Conservation (phyloP, 108 stramenopile species). For the Discostella stelligeroides region DNA sequence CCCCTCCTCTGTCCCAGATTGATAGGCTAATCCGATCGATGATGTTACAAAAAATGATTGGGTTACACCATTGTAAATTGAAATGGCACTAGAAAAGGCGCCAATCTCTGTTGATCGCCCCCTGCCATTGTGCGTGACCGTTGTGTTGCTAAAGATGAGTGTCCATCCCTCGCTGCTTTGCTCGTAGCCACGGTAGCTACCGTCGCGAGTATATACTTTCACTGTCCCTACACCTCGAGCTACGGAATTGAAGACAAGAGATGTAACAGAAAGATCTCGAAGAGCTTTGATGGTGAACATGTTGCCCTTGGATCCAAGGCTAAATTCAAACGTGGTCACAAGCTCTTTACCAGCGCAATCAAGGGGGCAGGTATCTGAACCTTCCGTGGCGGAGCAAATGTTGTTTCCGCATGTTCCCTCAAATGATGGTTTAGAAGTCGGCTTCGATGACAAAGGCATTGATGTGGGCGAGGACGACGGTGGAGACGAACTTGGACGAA, state of each 20-base stretch:
- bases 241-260: slow-evolving; percentile 18
- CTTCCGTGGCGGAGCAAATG: slow-evolving; percentile 8
- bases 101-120: slow-evolving; percentile 19
- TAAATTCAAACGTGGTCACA: slow-evolving; percentile 18
- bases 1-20: slow-evolving; percentile 9
- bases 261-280: slow-evolving; percentile 14
- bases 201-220: slow-evolving; percentile 27
- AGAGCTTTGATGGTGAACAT: slow-evolving; percentile 25
- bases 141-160: slow-evolving; percentile 15
- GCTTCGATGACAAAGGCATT: too few species aligned
- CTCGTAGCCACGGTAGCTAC: slow-evolving; percentile 19
- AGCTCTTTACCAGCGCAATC: slow-evolving; percentile 22
- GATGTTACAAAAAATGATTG: slow-evolving; percentile 35
- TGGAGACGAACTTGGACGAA: too few species aligned
- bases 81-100: slow-evolving; percentile 1
- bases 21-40: slow-evolving; percentile 20
- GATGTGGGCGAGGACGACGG: neutral
- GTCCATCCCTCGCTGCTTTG: slow-evolving; percentile 15
- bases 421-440: too few species aligned
- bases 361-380: slow-evolving; percentile 8
- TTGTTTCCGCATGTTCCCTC: slow-evolving; percentile 15
- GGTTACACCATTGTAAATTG: neutral
- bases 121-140: slow-evolving; percentile 20
- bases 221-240: slow-evolving; percentile 18
- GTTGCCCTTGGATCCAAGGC: slow-evolving; percentile 19